These are phyloP conservation scores for Platanthera zijinensis DNA, from an alignment of 106 monocot species.

Conservation along the genomic window DNA sequence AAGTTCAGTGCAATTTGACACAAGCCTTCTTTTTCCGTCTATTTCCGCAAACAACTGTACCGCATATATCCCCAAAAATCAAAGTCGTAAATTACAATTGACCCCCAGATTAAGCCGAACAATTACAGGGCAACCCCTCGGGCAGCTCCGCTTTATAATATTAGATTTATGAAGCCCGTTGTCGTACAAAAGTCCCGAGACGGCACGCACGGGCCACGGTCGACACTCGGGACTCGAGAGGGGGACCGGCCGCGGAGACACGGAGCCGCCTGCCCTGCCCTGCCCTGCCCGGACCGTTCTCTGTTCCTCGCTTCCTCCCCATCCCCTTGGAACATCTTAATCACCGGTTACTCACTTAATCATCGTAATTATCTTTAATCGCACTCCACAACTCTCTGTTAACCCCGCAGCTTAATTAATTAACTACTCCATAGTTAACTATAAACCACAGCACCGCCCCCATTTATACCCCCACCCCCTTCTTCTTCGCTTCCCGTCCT, in stretches of 20 bases:
- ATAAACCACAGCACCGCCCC: conserved; percentile 10
- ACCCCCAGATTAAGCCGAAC: neutral
- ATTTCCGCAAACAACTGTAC: too few species aligned
- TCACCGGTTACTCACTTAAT: neutral
- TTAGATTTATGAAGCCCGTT: neutral
- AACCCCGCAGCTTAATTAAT: neutral
- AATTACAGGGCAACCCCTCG: neutral
- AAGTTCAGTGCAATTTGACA: too few species aligned
- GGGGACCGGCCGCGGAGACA: conserved; percentile 54
- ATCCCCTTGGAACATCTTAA: conserved; percentile 28
- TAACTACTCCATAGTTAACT: conserved; percentile 9
- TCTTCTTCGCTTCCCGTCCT: conserved; percentile 10
- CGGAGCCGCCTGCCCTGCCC: conserved; percentile 41
- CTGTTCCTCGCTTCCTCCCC: conserved; percentile 20
- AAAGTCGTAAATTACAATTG: too few species aligned
- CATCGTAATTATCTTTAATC: neutral
- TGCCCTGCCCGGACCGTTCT: neutral
- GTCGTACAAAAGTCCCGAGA: neutral
- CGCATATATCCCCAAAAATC: too few species aligned
- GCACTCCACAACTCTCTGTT: neutral
- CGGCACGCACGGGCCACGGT: conserved; percentile 20
- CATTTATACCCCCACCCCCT: conserved; percentile 18
- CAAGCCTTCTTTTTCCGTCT: too few species aligned
- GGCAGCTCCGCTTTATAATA: neutral
- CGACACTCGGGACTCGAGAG: conserved; percentile 4